Conservation (phyloP, 2,329 filamentous ascomycete species). For the Daldinia sp. region DNA sequence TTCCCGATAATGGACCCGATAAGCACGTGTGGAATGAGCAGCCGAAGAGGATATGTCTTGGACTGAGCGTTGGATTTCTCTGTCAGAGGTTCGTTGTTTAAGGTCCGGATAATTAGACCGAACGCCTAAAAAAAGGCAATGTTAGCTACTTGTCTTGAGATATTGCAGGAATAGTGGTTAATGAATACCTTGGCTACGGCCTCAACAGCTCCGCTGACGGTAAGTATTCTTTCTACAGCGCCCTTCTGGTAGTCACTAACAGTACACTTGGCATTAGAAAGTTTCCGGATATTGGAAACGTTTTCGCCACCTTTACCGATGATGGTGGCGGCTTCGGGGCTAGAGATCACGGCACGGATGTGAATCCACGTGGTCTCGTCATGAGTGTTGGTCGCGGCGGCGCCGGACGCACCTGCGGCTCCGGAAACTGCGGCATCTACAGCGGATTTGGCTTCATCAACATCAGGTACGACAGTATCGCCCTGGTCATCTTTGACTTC, state of each 20-base stretch:
- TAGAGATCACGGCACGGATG: slow-evolving; percentile 95
- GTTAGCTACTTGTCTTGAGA: slow-evolving; percentile 30
- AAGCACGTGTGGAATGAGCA: slow-evolving; percentile 95
- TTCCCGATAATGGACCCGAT: slow-evolving; percentile 99
- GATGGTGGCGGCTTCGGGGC: slow-evolving; percentile 95
- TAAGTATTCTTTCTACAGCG: slow-evolving; percentile 96
- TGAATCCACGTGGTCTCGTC: slow-evolving; percentile 98
- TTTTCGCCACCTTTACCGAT: slow-evolving; percentile 99
- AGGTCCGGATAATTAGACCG: slow-evolving; percentile 94
- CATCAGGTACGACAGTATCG: slow-evolving; percentile 77
- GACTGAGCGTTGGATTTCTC: slow-evolving; percentile 91
- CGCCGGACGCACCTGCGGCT: slow-evolving; percentile 53
- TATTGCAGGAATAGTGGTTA: slow-evolving; percentile 19
- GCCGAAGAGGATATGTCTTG: slow-evolving; percentile 95
- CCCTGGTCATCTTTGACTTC: slow-evolving; percentile 70
- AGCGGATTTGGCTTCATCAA: slow-evolving; percentile 66
- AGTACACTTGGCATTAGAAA: slow-evolving; percentile 97
- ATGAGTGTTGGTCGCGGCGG: slow-evolving; percentile 67
- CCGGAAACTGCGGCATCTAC: slow-evolving; percentile 56
- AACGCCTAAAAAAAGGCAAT: slow-evolving; percentile 74
- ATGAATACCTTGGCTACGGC: slow-evolving; percentile 88
- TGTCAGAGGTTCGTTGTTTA: slow-evolving; percentile 95
- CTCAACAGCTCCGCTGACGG: slow-evolving; percentile 95
- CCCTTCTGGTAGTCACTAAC: slow-evolving; percentile 98
- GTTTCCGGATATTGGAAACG: slow-evolving; percentile 93